A percentile compares a stretch with the other conserved stretches of the same genome.
phyloP scores from a whole-genome alignment of 805 yeast genomes.

The Pichia occidentalis region DNA sequence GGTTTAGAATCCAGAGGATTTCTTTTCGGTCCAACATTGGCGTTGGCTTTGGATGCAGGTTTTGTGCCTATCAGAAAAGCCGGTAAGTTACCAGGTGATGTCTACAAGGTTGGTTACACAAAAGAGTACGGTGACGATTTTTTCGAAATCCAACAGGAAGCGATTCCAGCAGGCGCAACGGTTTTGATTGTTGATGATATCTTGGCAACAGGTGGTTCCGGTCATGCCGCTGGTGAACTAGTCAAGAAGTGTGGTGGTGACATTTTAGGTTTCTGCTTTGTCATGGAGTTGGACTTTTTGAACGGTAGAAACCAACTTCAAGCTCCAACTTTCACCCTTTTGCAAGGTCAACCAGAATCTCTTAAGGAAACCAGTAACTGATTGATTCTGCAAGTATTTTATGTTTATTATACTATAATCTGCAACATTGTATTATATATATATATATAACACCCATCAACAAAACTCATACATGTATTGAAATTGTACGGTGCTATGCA shows the following conservation, averaged over 20 bases:
- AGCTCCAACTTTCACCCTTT: constrained; percentile 84
- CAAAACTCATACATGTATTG: too few relatives aligned
- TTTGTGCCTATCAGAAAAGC: constrained; percentile 93
- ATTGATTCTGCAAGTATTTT: neutral
- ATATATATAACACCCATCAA: neutral
- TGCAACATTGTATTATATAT: neutral
- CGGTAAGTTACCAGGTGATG: constrained; percentile 91
- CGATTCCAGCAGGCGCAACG: constrained; percentile 72
- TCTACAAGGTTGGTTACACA: constrained; percentile 60
- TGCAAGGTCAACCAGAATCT: constrained; percentile 71
- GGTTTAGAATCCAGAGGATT: constrained; percentile 98
- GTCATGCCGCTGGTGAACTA: constrained; percentile 86
- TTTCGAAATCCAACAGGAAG: constrained; percentile 81
- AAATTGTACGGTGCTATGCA: too few relatives aligned
- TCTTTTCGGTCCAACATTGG: constrained; percentile 92
- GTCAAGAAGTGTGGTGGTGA: constrained; percentile 61
- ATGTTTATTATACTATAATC: neutral
- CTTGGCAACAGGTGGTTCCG: constrained; percentile 97
- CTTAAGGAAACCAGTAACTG: constrained; percentile 17
- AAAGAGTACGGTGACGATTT: constrained; percentile 93
- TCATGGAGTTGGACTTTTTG: constrained; percentile 91
- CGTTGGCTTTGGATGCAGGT: constrained; percentile 81
- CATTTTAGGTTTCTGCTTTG: constrained; percentile 75
- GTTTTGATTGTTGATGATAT: constrained; percentile 92
- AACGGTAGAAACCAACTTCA: constrained; percentile 84